Conservation (phyloP, 257 asterid genomes). For the Plectranthus barbatus region DNA sequence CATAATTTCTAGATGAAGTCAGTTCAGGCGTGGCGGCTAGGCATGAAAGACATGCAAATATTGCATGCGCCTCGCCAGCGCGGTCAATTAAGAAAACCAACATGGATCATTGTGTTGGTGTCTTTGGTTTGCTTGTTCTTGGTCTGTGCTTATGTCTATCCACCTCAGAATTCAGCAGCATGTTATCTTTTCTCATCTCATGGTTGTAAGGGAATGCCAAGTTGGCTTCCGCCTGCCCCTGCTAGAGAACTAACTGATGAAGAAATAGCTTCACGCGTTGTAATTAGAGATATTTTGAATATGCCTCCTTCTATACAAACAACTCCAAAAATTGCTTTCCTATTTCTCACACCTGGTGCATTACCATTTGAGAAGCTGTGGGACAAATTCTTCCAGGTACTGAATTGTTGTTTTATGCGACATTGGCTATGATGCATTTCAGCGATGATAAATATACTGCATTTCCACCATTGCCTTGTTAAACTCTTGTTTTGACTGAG, state of each 20-base stretch:
- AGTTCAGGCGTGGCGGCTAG: slow-evolving; percentile 76
- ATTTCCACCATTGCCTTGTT: neutral
- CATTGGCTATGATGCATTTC: neutral
- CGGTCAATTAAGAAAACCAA: slow-evolving; percentile 76
- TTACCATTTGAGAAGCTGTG: slow-evolving; percentile 96
- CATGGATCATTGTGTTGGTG: slow-evolving; percentile 46
- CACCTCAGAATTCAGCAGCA: slow-evolving; percentile 74
- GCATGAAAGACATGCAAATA: slow-evolving; percentile 78
- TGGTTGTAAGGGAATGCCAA: slow-evolving; percentile 64
- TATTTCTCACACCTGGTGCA: slow-evolving; percentile 92
- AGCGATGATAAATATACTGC: neutral
- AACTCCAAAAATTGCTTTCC: slow-evolving; percentile 81
- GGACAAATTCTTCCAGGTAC: slow-evolving; percentile 96
- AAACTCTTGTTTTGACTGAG: neutral
- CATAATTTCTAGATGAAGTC: slow-evolving; percentile 67
- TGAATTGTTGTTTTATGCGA: neutral
- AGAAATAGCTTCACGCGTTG: slow-evolving; percentile 84
- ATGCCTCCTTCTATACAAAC: slow-evolving; percentile 37
- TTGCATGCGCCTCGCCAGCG: slow-evolving; percentile 82
- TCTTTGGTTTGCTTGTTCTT: too few relatives aligned
- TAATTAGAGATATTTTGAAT: slow-evolving; percentile 70
- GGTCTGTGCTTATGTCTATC: slow-evolving; percentile 20
- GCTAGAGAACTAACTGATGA: slow-evolving; percentile 76
- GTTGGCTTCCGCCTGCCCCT: slow-evolving; percentile 83
- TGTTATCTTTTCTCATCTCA: slow-evolving; percentile 75